Evolutionary conservation across 257 asterid species (phyloP).

Genomic region (Solanum peruvianum): DNA sequence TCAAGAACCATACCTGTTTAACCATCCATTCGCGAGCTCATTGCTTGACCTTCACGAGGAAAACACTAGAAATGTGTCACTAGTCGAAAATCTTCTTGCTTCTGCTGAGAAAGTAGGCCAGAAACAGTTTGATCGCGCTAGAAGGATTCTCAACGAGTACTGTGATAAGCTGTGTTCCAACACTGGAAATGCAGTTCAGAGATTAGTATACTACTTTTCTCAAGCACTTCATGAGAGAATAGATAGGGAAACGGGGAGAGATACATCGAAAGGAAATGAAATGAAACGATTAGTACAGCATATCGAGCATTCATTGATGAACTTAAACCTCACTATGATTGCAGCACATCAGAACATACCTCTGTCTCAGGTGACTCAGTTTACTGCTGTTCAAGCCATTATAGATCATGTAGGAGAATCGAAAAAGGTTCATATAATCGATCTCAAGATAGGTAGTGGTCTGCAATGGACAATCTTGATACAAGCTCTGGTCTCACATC

Average conservation of each 20-base stretch:
- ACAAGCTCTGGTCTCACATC: slow-evolving; percentile 45
- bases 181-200: slow-evolving; percentile 18
- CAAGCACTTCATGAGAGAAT: slow-evolving; percentile 18
- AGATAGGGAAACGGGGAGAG: slow-evolving; percentile 12
- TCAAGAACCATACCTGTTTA: slow-evolving; percentile 12
- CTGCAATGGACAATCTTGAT: slow-evolving; percentile 40
- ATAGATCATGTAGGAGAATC: slow-evolving; percentile 30
- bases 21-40: slow-evolving; percentile 5
- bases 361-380: slow-evolving; percentile 29
- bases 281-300: neutral
- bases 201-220: slow-evolving; percentile 15
- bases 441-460: slow-evolving; percentile 39
- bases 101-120: slow-evolving; percentile 40
- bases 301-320: neutral
- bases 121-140: slow-evolving; percentile 22
- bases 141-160: slow-evolving; percentile 1
- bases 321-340: neutral
- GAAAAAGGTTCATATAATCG: slow-evolving; percentile 38
- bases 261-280: neutral
- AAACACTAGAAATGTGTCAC: slow-evolving; percentile 26
- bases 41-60: slow-evolving; percentile 6
- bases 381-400: slow-evolving; percentile 42
- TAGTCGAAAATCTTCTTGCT: slow-evolving; percentile 33
- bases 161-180: slow-evolving; percentile 13
- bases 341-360: slow-evolving; percentile 35